Evolutionary conservation across 2,329 filamentous ascomycete genomes (phyloP).

Genomic region (Trematosphaeria pertusa): DNA sequence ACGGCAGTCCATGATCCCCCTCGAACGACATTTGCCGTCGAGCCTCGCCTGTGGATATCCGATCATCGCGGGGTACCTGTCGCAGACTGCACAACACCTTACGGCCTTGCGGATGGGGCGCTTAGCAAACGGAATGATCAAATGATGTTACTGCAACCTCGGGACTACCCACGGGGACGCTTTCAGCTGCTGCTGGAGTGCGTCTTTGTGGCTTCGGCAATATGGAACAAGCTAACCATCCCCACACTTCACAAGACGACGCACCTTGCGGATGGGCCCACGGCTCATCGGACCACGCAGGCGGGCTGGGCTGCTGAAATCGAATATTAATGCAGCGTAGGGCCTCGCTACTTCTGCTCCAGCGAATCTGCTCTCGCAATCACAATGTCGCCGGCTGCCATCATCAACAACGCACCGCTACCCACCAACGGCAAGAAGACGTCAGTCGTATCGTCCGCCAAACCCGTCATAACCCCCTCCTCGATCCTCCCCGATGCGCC

Average conservation of each 20-base stretch:
- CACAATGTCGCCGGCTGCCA: constrained; percentile 39
- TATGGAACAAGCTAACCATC: constrained; percentile 8
- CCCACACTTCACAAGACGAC: constrained; percentile 4
- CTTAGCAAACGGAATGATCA: not conserved
- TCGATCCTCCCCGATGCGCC: constrained; percentile 10
- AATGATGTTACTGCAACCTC: not conserved
- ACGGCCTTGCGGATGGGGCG: too few species aligned
- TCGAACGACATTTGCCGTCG: too few species aligned
- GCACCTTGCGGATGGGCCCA: not conserved
- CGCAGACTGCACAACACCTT: too few species aligned
- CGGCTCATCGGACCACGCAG: not conserved
- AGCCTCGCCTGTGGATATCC: too few species aligned
- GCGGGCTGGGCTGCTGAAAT: not conserved
- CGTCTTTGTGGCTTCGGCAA: constrained; percentile 6
- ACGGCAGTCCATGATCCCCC: too few species aligned
- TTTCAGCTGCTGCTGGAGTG: not conserved
- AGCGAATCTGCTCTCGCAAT: not conserved
- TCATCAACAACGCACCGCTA: constrained; percentile 23
- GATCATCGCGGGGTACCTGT: too few species aligned
- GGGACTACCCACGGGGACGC: not conserved
- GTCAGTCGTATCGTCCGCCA: constrained; percentile 22
- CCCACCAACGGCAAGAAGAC: constrained; percentile 27
- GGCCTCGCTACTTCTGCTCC: too few species aligned
- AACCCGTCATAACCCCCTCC: constrained; percentile 27
- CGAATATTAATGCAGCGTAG: constrained; percentile 8